Percentiles rank a stretch among this genome's conserved stretches.
Conservation (phyloP, 371 early-diverging fungal species). For the Blakeslea trispora region DNA sequence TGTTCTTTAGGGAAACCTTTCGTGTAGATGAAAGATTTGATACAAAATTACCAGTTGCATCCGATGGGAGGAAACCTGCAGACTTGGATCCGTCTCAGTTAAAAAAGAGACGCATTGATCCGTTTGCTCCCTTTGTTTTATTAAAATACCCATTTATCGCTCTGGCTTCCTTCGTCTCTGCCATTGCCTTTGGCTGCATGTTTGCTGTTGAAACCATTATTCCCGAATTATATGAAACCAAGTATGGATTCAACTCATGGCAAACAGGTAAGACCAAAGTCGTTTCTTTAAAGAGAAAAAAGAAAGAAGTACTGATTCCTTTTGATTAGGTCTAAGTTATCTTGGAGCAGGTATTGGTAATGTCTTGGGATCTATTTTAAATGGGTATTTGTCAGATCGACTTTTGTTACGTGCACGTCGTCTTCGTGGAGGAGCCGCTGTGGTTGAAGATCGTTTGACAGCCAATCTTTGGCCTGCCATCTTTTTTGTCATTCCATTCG, state of each 20-base stretch:
- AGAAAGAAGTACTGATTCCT: too few relatives aligned
- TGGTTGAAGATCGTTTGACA: slow-evolving; percentile 47
- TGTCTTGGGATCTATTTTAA: slow-evolving; percentile 27
- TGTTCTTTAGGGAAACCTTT: slow-evolving; percentile 67
- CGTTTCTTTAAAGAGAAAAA: not conserved
- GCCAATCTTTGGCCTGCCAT: slow-evolving; percentile 43
- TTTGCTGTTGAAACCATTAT: slow-evolving; percentile 50
- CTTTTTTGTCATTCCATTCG: slow-evolving; percentile 39
- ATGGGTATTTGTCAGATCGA: slow-evolving; percentile 44
- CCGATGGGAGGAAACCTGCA: slow-evolving; percentile 1
- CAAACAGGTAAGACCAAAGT: slow-evolving; percentile 33
- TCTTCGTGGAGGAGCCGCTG: slow-evolving; percentile 37
- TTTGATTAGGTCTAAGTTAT: slow-evolving; percentile 31
- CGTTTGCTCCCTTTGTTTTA: slow-evolving; percentile 34
- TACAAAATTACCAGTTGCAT: slow-evolving; percentile 13
- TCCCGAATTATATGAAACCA: slow-evolving; percentile 30
- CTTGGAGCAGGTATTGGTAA: slow-evolving; percentile 37
- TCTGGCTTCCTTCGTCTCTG: slow-evolving; percentile 44
- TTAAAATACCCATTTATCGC: slow-evolving; percentile 54
- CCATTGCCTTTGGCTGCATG: slow-evolving; percentile 55
- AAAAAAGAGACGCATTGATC: slow-evolving; percentile 25
- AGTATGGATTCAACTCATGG: slow-evolving; percentile 44
- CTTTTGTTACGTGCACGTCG: slow-evolving; percentile 36
- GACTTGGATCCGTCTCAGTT: too few relatives aligned
- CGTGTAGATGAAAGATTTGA: slow-evolving; percentile 31